A percentile compares a stretch with the other conserved stretches of the same genome.
phyloP scores from a whole-genome alignment of 352 stramenopile genomes.

The Phytophthora hibernalis region DNA sequence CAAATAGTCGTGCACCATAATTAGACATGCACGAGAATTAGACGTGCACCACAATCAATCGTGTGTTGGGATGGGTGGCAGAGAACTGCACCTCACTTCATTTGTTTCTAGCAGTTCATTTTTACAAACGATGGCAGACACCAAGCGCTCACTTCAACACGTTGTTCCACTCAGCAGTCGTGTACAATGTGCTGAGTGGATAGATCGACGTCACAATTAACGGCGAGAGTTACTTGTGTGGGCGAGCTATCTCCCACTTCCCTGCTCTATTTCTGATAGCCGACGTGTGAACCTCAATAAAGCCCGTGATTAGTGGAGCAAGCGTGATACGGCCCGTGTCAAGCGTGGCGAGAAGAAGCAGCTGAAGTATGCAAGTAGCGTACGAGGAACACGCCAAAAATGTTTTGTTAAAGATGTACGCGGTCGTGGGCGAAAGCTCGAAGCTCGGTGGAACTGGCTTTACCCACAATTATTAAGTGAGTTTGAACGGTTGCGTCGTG shows the following conservation, averaged over 20 bases:
- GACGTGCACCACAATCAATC: not conserved
- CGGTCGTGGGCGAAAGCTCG: not conserved
- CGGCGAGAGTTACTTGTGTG: not conserved
- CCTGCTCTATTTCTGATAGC: not conserved
- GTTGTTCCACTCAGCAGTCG: not conserved
- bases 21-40: not conserved
- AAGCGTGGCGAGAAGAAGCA: not conserved
- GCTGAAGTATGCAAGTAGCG: not conserved
- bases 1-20: too few species aligned
- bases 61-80: not conserved
- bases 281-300: not conserved
- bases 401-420: not conserved
- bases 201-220: not conserved
- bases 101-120: not conserved
- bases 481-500: not conserved
- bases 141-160: not conserved
- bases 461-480: not conserved
- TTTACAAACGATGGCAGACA: not conserved
- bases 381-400: not conserved
- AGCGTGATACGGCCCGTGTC: not conserved
- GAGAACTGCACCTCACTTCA: not conserved
- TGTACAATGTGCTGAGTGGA: not conserved
- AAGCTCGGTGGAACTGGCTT: not conserved
- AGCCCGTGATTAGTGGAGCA: not conserved
- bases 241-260: not conserved